phyloP scores from a whole-genome alignment of 2,329 filamentous ascomycete genomes.

The Hirsutella rhossiliensis region DNA sequence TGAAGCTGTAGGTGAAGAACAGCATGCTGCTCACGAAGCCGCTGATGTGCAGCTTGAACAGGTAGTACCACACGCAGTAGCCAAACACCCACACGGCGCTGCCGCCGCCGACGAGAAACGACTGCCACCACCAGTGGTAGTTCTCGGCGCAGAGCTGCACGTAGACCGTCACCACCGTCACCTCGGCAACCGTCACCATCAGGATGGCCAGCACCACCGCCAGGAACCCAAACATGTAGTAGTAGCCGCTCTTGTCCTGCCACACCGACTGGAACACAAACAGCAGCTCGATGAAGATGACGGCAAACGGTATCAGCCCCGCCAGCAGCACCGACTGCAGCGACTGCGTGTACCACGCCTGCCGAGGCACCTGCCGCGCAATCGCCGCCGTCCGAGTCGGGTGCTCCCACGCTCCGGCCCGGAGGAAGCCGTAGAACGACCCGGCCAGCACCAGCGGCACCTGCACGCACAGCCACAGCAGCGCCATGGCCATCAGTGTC shows the following conservation, averaged over 20 bases:
- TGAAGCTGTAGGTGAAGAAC: slow-evolving; percentile 76
- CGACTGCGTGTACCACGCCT: slow-evolving; percentile 63
- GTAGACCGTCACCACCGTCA: slow-evolving; percentile 74
- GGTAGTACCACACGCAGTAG: slow-evolving; percentile 78
- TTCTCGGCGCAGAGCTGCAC: slow-evolving; percentile 76
- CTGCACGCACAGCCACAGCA: slow-evolving; percentile 77
- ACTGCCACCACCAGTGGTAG: slow-evolving; percentile 89
- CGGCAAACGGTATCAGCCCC: slow-evolving; percentile 71
- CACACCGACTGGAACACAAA: slow-evolving; percentile 81
- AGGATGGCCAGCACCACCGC: slow-evolving; percentile 62
- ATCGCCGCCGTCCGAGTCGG: slow-evolving; percentile 66
- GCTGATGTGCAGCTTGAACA: slow-evolving; percentile 65
- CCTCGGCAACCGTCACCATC: slow-evolving; percentile 66
- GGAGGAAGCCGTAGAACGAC: slow-evolving; percentile 63
- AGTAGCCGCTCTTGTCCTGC: slow-evolving; percentile 86
- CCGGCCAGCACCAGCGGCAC: slow-evolving; percentile 74
- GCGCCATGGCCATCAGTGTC: slow-evolving; percentile 59
- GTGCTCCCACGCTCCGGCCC: slow-evolving; percentile 60
- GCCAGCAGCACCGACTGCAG: slow-evolving; percentile 55
- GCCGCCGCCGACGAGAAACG: slow-evolving; percentile 66
- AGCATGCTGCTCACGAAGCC: slow-evolving; percentile 69
- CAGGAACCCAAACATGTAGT: slow-evolving; percentile 83
- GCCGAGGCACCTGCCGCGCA: slow-evolving; percentile 60
- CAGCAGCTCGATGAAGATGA: slow-evolving; percentile 77
- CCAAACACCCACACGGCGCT: slow-evolving; percentile 71